Percentiles rank a stretch among this genome's conserved stretches.
These are phyloP conservation scores for Fulvia fulva DNA, from an alignment of 2,329 filamentous ascomycete species.

Conservation along the genomic window DNA sequence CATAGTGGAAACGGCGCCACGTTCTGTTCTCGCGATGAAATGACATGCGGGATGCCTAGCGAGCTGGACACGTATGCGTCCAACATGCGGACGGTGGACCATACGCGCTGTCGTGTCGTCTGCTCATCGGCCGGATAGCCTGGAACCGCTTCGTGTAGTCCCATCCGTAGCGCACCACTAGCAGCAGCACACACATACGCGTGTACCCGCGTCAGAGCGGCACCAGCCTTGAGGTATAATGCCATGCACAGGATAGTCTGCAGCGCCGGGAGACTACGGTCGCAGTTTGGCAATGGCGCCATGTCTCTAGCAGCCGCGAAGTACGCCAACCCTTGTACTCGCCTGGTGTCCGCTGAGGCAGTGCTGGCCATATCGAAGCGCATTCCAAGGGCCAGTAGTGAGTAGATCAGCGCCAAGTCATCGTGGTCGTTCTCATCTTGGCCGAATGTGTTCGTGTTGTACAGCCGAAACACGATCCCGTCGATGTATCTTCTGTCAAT, in stretches of 20 bases:
- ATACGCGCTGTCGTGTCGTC: conserved; percentile 16
- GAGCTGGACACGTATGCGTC: conserved; percentile 12
- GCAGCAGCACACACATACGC: conserved; percentile 17
- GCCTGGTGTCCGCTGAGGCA: background rate
- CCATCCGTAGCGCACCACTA: conserved; percentile 17
- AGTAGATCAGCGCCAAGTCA: conserved; percentile 17
- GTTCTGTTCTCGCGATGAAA: background rate
- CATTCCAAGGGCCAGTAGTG: conserved; percentile 16
- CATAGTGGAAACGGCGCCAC: conserved; percentile 7
- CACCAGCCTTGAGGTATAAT: conserved; percentile 17
- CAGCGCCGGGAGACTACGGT: conserved; percentile 15
- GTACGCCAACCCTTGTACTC: conserved; percentile 10
- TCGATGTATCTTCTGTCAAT: conserved; percentile 14
- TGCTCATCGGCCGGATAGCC: conserved; percentile 13
- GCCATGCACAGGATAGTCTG: conserved; percentile 19
- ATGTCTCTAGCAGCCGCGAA: conserved; percentile 18
- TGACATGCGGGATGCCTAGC: conserved; percentile 13
- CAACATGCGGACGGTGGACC: conserved; percentile 14
- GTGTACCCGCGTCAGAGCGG: conserved; percentile 10
- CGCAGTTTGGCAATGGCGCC: conserved; percentile 14
- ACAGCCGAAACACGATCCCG: conserved; percentile 13
- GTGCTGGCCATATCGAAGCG: conserved; percentile 13
- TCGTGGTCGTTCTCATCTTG: conserved; percentile 17
- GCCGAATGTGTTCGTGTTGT: conserved; percentile 14
- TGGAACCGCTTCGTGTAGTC: conserved; percentile 16